Conservation (phyloP, 164 flowering plant genomes). For the Litsea cubeba region DNA sequence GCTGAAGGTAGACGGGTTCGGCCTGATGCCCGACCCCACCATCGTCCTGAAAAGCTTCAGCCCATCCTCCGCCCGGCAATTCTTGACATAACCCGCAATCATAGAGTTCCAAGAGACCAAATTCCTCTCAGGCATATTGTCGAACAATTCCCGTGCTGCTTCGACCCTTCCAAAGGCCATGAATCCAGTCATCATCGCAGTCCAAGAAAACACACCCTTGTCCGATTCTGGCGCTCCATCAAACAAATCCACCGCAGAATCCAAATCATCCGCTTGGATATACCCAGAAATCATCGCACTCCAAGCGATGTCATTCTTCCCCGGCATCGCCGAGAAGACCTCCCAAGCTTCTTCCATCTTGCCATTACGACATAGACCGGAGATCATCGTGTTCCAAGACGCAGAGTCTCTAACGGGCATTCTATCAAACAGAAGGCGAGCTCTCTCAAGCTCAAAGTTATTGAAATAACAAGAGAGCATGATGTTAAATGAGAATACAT, state of each 20-base stretch:
- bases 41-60: constrained; percentile 23
- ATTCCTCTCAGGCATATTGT: constrained; percentile 23
- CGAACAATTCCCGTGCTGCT: constrained; percentile 15
- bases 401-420: constrained; percentile 24
- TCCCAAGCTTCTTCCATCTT: constrained; percentile 15
- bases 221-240: constrained; percentile 8
- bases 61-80: constrained; percentile 20
- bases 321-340: constrained; percentile 17
- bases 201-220: constrained; percentile 29
- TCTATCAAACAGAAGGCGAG: constrained; percentile 14
- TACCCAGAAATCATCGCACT: constrained; percentile 28
- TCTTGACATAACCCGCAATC: constrained; percentile 29
- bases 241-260: constrained; percentile 19
- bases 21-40: constrained; percentile 12
- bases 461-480: constrained; percentile 24
- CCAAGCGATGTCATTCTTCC: constrained; percentile 25
- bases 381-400: constrained; percentile 31
- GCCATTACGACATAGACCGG: constrained; percentile 20
- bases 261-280: constrained; percentile 18
- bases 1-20: constrained; percentile 20
- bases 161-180: constrained; percentile 21
- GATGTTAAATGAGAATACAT: constrained; percentile 22
- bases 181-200: constrained; percentile 26
- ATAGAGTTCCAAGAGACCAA: constrained; percentile 30
- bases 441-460: constrained; percentile 14